phyloP scores from a whole-genome alignment of 306 rosid species.

The Mimosa pudica region DNA sequence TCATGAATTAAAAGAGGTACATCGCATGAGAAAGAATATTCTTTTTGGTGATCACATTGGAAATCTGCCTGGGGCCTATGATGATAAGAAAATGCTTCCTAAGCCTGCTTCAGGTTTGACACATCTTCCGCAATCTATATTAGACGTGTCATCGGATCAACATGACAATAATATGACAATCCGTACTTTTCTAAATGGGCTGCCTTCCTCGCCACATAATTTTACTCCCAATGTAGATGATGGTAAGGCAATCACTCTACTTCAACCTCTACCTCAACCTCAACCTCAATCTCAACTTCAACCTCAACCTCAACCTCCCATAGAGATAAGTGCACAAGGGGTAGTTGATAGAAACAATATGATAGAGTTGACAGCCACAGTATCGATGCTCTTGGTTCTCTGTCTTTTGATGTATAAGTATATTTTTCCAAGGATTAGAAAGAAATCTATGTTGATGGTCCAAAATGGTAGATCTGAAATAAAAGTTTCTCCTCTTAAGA shows the following conservation, averaged over 20 bases:
- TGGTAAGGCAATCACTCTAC: slow-evolving; percentile 32
- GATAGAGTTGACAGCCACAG: slow-evolving; percentile 36
- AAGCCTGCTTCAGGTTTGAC: slow-evolving; percentile 35
- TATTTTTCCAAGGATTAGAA: slow-evolving; percentile 32
- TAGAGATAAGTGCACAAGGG: slow-evolving; percentile 32
- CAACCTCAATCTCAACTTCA: too few relatives aligned
- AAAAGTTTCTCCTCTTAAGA: slow-evolving; percentile 48
- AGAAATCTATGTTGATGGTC: slow-evolving; percentile 28
- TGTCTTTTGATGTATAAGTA: slow-evolving; percentile 29
- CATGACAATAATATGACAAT: slow-evolving; percentile 35
- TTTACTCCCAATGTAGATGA: slow-evolving; percentile 29
- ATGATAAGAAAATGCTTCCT: slow-evolving; percentile 34
- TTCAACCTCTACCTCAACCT: slow-evolving; percentile 19
- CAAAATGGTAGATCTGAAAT: slow-evolving; percentile 40
- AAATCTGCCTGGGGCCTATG: slow-evolving; percentile 19
- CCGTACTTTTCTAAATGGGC: slow-evolving; percentile 18
- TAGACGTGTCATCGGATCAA: slow-evolving; percentile 27
- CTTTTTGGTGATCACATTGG: slow-evolving; percentile 36
- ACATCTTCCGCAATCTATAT: slow-evolving; percentile 37
- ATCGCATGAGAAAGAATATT: slow-evolving; percentile 45
- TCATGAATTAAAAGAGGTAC: slow-evolving; percentile 53
- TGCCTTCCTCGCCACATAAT: slow-evolving; percentile 30
- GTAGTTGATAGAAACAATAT: slow-evolving; percentile 27
- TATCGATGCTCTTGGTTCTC: slow-evolving; percentile 36
- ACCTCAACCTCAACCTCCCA: slow-evolving; percentile 21